Evolutionary conservation across 1,139 yeast species (phyloP).

Genomic region (Pichia terricola): DNA sequence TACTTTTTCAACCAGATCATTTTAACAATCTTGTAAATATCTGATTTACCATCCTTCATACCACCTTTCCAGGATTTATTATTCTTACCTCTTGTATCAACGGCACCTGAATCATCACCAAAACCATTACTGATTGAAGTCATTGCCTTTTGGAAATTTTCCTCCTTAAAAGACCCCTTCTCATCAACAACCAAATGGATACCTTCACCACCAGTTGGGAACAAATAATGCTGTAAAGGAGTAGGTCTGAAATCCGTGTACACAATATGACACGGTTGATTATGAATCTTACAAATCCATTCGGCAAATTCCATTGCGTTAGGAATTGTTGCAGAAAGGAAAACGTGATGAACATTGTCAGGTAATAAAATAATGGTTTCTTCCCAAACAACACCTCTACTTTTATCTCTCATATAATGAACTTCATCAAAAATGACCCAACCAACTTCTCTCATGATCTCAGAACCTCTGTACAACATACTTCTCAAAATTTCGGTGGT

Average conservation of each 20-base stretch:
- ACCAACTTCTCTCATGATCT: slow-evolving; percentile 90
- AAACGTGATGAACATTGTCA: slow-evolving; percentile 82
- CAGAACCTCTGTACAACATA: slow-evolving; percentile 95
- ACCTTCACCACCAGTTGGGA: slow-evolving; percentile 97
- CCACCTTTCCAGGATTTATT: slow-evolving; percentile 89
- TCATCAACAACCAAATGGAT: slow-evolving; percentile 96
- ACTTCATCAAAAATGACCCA: slow-evolving; percentile 97
- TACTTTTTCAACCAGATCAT: slow-evolving; percentile 95
- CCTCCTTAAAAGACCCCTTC: slow-evolving; percentile 91
- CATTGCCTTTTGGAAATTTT: slow-evolving; percentile 97
- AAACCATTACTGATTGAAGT: slow-evolving; percentile 72
- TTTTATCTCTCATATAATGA: slow-evolving; percentile 93
- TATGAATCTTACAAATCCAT: slow-evolving; percentile 93
- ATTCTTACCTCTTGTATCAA: slow-evolving; percentile 41
- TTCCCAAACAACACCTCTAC: slow-evolving; percentile 99
- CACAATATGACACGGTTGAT: slow-evolving; percentile 97
- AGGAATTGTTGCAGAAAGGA: slow-evolving; percentile 93
- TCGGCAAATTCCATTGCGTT: slow-evolving; percentile 96
- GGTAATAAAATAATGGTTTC: slow-evolving; percentile 96
- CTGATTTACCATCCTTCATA: slow-evolving; percentile 66
- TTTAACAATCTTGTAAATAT: slow-evolving; percentile 91
- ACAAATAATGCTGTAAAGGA: slow-evolving; percentile 91
- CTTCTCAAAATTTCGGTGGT: slow-evolving; percentile 93
- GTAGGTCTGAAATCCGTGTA: slow-evolving; percentile 98
- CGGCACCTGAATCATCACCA: slow-evolving; percentile 75